These are phyloP conservation scores for Globisporangium heterothallicum DNA, from an alignment of 352 stramenopile species.

Conservation along the genomic window DNA sequence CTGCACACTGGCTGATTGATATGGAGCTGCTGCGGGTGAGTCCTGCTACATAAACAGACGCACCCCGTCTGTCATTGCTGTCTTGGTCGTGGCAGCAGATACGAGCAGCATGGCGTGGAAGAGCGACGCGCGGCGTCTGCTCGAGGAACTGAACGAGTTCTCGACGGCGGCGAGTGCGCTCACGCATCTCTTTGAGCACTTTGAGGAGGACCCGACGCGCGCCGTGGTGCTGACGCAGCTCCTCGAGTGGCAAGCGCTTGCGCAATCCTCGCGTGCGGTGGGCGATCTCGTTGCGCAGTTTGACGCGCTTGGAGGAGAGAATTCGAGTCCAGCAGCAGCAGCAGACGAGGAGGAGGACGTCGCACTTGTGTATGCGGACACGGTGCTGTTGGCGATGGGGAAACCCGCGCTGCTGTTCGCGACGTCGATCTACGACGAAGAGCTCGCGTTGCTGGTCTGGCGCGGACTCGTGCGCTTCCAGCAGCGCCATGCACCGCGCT, in stretches of 20 bases:
- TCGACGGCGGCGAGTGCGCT: slow-evolving; percentile 39
- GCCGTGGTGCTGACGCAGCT: slow-evolving; percentile 31
- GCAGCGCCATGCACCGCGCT: slow-evolving; percentile 16
- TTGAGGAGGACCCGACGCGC: slow-evolving; percentile 17
- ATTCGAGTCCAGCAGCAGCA: neutral
- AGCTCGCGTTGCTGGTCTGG: slow-evolving; percentile 64
- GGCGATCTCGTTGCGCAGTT: slow-evolving; percentile 31
- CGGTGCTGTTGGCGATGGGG: slow-evolving; percentile 61
- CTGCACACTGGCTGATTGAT: too few relatives aligned
- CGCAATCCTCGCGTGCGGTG: slow-evolving; percentile 18
- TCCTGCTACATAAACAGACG: slow-evolving; percentile 5
- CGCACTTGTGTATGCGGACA: neutral
- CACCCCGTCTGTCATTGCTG: too few relatives aligned
- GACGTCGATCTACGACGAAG: slow-evolving; percentile 82
- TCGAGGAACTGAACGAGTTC: slow-evolving; percentile 62
- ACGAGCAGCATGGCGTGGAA: slow-evolving; percentile 16
- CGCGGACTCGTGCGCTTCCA: slow-evolving; percentile 46
- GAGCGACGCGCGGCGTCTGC: slow-evolving; percentile 29
- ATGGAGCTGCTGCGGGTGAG: too few relatives aligned
- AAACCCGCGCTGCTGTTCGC: slow-evolving; percentile 77
- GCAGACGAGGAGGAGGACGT: slow-evolving; percentile 14
- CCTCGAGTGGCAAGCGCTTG: slow-evolving; percentile 38
- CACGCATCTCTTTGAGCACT: slow-evolving; percentile 35
- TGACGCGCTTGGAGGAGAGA: slow-evolving; percentile 9
- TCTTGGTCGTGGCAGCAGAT: neutral